A percentile compares a stretch with the other conserved stretches of the same genome.
Evolutionary conservation across 2,329 filamentous ascomycete species (phyloP).

Genomic region (Penicillium crustosum): DNA sequence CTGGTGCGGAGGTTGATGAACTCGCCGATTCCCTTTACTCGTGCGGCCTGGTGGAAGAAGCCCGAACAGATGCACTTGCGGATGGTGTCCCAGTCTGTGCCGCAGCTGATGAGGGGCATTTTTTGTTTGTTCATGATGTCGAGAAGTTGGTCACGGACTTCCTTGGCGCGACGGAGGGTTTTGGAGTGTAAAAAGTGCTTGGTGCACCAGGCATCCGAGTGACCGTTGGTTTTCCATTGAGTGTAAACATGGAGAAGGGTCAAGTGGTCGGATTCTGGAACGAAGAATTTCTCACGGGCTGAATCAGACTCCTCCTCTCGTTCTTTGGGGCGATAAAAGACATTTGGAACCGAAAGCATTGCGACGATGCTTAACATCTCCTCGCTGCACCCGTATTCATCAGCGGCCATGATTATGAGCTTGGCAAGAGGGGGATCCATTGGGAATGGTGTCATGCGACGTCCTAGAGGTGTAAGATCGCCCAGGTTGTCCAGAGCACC

Average conservation of each 20-base stretch:
- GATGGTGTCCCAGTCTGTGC: constrained; percentile 95
- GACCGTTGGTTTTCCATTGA: constrained; percentile 90
- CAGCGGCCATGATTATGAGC: constrained; percentile 85
- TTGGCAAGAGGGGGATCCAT: constrained; percentile 98
- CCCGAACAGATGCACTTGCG: constrained; percentile 96
- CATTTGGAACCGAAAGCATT: constrained; percentile 94
- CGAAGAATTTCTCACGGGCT: constrained; percentile 96
- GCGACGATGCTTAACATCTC: constrained; percentile 98
- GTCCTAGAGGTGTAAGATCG: constrained; percentile 81
- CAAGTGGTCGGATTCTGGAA: constrained; percentile 93
- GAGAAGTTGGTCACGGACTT: constrained; percentile 87
- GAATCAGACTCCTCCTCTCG: constrained; percentile 94
- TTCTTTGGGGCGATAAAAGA: constrained; percentile 96
- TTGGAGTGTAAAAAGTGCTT: constrained; percentile 96
- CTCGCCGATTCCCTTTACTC: constrained; percentile 93
- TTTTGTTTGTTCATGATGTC: constrained; percentile 95
- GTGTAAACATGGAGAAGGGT: constrained; percentile 94
- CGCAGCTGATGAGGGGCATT: constrained; percentile 82
- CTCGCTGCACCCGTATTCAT: constrained; percentile 88
- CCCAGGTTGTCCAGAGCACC: constrained; percentile 92
- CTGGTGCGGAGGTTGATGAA: constrained; percentile 96
- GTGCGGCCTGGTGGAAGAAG: constrained; percentile 96
- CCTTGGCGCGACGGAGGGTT: constrained; percentile 82
- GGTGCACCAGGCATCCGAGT: constrained; percentile 86
- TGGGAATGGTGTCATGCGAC: constrained; percentile 93